phyloP scores from a whole-genome alignment of 176 grass and related monocot genomes.

The Eleusine coracana region DNA sequence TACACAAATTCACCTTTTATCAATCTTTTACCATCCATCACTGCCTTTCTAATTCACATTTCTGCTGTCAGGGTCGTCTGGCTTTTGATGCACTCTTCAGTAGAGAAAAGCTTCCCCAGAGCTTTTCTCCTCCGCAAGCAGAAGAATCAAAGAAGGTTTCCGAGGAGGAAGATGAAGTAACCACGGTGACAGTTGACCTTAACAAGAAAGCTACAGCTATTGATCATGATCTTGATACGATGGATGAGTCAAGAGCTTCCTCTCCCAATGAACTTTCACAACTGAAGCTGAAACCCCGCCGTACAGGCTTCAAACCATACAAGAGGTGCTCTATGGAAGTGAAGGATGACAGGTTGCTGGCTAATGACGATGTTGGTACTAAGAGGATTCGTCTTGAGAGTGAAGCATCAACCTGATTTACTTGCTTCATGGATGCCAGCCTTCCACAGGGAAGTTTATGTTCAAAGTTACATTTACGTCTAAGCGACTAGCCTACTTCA shows the following conservation, averaged over 20 bases:
- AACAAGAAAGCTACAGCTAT: slow-evolving; percentile 49
- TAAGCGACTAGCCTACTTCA: slow-evolving; percentile 51
- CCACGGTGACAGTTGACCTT: slow-evolving; percentile 56
- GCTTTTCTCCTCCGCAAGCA: slow-evolving; percentile 72
- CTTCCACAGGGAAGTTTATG: slow-evolving; percentile 27
- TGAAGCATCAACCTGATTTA: slow-evolving; percentile 58
- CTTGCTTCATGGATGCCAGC: slow-evolving; percentile 25
- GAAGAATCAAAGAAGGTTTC: slow-evolving; percentile 35
- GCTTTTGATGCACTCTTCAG: slow-evolving; percentile 89
- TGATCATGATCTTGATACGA: slow-evolving; percentile 42
- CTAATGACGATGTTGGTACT: slow-evolving; percentile 57
- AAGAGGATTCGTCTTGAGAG: slow-evolving; percentile 89
- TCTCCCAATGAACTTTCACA: slow-evolving; percentile 49
- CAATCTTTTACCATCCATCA: slow-evolving; percentile 44
- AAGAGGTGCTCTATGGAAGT: slow-evolving; percentile 91
- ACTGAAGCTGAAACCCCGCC: slow-evolving; percentile 61
- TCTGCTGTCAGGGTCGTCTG: slow-evolving; percentile 83
- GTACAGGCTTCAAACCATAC: slow-evolving; percentile 94
- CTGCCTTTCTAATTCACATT: slow-evolving; percentile 69
- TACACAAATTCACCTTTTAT: slow-evolving; percentile 41
- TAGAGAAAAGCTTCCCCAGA: slow-evolving; percentile 88
- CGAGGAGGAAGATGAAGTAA: slow-evolving; percentile 46
- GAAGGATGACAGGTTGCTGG: slow-evolving; percentile 61
- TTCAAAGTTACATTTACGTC: slow-evolving; percentile 43
- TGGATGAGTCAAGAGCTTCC: slow-evolving; percentile 32